These are phyloP conservation scores for Hypsizygus ulmarius DNA, from an alignment of 1,284 basidiomycete genomes.

Conservation along the genomic window DNA sequence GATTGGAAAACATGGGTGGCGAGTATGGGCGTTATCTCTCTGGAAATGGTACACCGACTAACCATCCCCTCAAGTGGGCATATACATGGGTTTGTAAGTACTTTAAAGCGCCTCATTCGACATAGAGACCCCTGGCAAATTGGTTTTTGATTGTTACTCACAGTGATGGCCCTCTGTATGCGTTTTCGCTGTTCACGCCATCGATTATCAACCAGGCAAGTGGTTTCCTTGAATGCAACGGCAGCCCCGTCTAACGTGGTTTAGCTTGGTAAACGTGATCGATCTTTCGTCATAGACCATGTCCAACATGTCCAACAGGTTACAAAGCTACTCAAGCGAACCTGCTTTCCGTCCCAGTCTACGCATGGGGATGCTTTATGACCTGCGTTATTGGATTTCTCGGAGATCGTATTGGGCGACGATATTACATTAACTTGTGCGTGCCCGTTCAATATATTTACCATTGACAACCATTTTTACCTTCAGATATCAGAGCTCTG, in stretches of 20 bases:
- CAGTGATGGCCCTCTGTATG: slow-evolving; percentile 64
- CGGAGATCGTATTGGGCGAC: slow-evolving; percentile 54
- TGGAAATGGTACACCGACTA: neutral
- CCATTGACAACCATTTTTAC: neutral
- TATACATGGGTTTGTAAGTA: slow-evolving; percentile 53
- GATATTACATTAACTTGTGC: slow-evolving; percentile 61
- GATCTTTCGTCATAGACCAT: slow-evolving; percentile 23
- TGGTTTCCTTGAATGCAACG: neutral
- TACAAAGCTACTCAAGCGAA: slow-evolving; percentile 67
- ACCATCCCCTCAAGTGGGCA: slow-evolving; percentile 40
- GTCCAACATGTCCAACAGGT: slow-evolving; percentile 32
- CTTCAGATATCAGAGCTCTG: slow-evolving; percentile 26
- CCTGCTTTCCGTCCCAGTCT: slow-evolving; percentile 68
- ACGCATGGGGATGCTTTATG: slow-evolving; percentile 60
- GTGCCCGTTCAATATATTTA: slow-evolving; percentile 13
- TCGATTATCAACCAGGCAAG: slow-evolving; percentile 59
- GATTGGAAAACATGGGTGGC: slow-evolving; percentile 77
- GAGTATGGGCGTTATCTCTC: slow-evolving; percentile 40
- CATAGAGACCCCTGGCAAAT: no score
- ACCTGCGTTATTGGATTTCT: slow-evolving; percentile 59
- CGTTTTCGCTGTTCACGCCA: slow-evolving; percentile 68
- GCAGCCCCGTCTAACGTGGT: no score
- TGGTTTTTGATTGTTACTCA: slow-evolving; percentile 16
- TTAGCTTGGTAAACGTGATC: slow-evolving; percentile 27
- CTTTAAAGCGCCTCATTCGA: slow-evolving; percentile 10